These are phyloP conservation scores for Eutrema salsugineum DNA, from an alignment of 441 rosid genomes.

Conservation along the genomic window DNA sequence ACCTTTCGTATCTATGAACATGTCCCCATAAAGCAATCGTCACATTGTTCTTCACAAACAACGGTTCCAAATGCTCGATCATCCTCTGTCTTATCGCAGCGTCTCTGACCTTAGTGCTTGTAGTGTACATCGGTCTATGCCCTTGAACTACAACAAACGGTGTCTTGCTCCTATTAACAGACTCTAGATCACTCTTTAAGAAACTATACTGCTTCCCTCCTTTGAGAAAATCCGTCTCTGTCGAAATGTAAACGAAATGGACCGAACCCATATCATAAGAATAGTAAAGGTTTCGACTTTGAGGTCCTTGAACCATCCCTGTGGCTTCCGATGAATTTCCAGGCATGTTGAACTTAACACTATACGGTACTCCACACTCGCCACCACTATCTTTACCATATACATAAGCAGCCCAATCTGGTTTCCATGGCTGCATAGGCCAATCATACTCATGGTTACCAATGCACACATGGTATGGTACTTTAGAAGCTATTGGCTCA, in stretches of 20 bases:
- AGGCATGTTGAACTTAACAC: constrained; percentile 87
- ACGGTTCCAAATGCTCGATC: constrained; percentile 81
- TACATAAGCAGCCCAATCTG: constrained; percentile 55
- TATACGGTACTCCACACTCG: constrained; percentile 92
- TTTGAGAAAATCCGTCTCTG: constrained; percentile 77
- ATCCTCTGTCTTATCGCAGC: constrained; percentile 51
- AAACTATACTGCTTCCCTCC: constrained; percentile 76
- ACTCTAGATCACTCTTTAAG: constrained; percentile 68
- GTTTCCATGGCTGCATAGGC: constrained; percentile 93
- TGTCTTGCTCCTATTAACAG: constrained; percentile 67
- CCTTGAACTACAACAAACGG: constrained; percentile 84
- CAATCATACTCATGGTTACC: constrained; percentile 96
- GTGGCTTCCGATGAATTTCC: constrained; percentile 78
- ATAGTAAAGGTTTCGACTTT: constrained; percentile 76
- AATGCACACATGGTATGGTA: constrained; percentile 87
- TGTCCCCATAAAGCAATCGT: constrained; percentile 96
- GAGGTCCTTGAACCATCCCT: constrained; percentile 53
- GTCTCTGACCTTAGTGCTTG: constrained; percentile 60
- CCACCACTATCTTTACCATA: constrained; percentile 89
- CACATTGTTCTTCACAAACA: constrained; percentile 65
- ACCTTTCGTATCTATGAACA: constrained; percentile 88
- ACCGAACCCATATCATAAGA: constrained; percentile 71
- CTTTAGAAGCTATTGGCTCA: constrained; percentile 74
- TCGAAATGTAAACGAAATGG: constrained; percentile 79
- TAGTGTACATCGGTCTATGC: constrained; percentile 95